These are phyloP conservation scores for Phytophthora litchii DNA, from an alignment of 352 stramenopile species.

Conservation along the genomic window DNA sequence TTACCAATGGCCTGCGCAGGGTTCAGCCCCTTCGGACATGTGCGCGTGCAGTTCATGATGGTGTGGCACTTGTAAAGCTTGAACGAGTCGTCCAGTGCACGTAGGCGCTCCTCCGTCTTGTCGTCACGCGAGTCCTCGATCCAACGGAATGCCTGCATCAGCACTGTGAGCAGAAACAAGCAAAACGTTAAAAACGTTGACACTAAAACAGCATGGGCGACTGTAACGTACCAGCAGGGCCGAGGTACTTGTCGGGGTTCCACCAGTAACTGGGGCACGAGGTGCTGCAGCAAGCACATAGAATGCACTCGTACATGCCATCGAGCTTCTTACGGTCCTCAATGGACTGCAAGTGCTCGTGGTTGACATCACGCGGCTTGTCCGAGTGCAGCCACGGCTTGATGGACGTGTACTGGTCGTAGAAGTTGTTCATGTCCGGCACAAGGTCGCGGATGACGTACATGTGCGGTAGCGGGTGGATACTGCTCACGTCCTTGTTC, in stretches of 20 bases:
- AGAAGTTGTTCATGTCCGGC: constrained; percentile 99
- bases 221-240: constrained; percentile 71
- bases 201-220: constrained; percentile 1
- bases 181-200: constrained; percentile 5
- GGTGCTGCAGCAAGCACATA: constrained; percentile 99
- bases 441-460: constrained; percentile 99
- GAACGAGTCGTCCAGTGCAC: constrained; percentile 97
- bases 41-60: constrained; percentile 99
- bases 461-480: constrained; percentile 99
- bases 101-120: constrained; percentile 95
- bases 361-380: constrained; percentile 85
- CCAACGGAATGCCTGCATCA: constrained; percentile 97
- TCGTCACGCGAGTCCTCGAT: constrained; percentile 99
- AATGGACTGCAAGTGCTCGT: constrained; percentile 89
- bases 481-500: constrained; percentile 94
- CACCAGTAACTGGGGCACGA: constrained; percentile 99
- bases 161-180: constrained; percentile 48
- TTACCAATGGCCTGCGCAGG: constrained; percentile 98
- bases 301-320: constrained; percentile 99
- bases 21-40: constrained; percentile 99
- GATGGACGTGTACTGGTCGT: constrained; percentile 98
- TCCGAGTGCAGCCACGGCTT: constrained; percentile 99
- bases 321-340: constrained; percentile 99
- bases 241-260: constrained; percentile 97
- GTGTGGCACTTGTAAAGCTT: constrained; percentile 99